Percentiles rank a stretch among this genome's conserved stretches.
Evolutionary conservation across 1,284 basidiomycete species (phyloP).

Genomic region (Marasmius oreades): DNA sequence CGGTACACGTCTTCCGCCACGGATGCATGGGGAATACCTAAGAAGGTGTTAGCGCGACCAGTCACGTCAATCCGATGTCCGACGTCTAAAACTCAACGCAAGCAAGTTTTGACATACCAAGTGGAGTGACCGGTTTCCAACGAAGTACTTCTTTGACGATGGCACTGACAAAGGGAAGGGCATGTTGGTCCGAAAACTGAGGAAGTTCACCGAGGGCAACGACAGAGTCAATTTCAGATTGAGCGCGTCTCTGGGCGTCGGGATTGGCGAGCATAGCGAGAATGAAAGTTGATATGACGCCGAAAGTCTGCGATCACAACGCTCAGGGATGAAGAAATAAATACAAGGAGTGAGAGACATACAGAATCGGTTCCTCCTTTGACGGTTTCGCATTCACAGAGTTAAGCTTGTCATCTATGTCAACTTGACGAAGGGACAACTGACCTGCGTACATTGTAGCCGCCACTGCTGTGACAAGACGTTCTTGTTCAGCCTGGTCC

Average conservation of each 20-base stretch:
- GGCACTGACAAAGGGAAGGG: constrained; percentile 33
- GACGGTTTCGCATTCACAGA: too few relatives aligned
- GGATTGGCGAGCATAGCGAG: constrained; percentile 34
- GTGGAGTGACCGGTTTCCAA: constrained; percentile 33
- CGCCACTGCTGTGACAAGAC: constrained; percentile 34
- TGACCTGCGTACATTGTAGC: constrained; percentile 31
- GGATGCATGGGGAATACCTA: constrained; percentile 24
- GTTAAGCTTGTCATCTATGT: too few relatives aligned
- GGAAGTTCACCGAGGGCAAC: constrained; percentile 29
- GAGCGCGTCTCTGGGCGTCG: constrained; percentile 29
- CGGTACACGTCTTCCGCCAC: constrained; percentile 28
- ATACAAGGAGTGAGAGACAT: constrained; percentile 21
- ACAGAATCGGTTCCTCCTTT: constrained; percentile 21
- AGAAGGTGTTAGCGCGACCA: not conserved
- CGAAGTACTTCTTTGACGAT: constrained; percentile 32
- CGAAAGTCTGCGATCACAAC: constrained; percentile 16
- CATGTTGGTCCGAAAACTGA: constrained; percentile 24
- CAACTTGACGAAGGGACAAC: too few relatives aligned
- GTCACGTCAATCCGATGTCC: too few relatives aligned
- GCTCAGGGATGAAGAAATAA: constrained; percentile 27
- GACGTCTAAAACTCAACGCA: too few relatives aligned
- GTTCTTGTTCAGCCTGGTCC: constrained; percentile 25
- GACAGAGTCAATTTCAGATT: constrained; percentile 33
- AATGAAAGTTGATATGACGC: constrained; percentile 26
- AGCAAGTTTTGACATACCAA: constrained; percentile 31